Evolutionary conservation across 208 protist genomes (phyloP).

Genomic region (Acanthamoeba triangularis): DNA sequence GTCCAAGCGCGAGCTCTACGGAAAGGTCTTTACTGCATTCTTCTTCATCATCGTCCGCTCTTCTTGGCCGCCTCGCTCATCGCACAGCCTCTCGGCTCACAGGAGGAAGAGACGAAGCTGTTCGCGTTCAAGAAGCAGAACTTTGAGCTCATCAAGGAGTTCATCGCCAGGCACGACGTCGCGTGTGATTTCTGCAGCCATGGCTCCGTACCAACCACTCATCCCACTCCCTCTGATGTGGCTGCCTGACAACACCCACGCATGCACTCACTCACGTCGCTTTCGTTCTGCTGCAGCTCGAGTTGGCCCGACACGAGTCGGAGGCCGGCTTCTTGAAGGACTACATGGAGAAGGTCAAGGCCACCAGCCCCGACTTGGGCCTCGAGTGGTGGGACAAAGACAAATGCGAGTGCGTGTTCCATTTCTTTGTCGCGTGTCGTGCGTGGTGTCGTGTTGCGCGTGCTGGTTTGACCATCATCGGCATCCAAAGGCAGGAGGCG

Average conservation of each 20-base stretch:
- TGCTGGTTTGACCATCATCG: too few species aligned
- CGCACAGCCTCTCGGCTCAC: neutral
- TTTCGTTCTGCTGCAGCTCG: neutral
- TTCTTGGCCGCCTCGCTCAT: neutral
- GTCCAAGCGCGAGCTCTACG: neutral
- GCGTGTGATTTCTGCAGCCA: constrained; percentile 18
- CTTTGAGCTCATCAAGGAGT: constrained; percentile 28
- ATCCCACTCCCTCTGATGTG: neutral
- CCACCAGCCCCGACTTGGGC: neutral
- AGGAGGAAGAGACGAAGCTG: neutral
- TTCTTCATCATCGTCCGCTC: too few species aligned
- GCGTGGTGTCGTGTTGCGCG: too few species aligned
- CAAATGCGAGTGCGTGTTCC: neutral
- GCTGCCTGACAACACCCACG: neutral
- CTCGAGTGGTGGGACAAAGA: constrained; percentile 25
- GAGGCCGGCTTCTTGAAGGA: neutral
- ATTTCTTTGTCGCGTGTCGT: too few species aligned
- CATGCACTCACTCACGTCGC: neutral
- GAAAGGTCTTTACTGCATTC: neutral
- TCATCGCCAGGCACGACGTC: constrained; percentile 5
- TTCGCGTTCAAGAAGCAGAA: constrained; percentile 10
- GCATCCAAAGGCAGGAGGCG: neutral
- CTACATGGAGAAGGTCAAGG: neutral
- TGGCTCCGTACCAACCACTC: neutral
- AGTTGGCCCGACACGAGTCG: neutral